These are phyloP conservation scores for Coniferiporia sulphurascens DNA, from an alignment of 1,284 basidiomycete species.

Conservation along the genomic window DNA sequence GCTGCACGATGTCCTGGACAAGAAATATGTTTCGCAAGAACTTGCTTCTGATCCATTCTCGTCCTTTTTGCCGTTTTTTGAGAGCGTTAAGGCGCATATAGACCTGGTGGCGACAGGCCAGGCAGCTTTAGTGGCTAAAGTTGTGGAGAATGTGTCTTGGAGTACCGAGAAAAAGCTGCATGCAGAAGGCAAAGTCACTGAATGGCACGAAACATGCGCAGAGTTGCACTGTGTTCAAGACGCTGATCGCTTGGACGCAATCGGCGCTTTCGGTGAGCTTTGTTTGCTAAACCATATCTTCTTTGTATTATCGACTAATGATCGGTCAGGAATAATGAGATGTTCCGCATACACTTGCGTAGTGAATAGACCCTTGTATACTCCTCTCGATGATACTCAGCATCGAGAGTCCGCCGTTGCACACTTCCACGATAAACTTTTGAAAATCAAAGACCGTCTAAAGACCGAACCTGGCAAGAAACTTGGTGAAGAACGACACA, in stretches of 20 bases:
- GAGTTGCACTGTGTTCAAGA: slow-evolving; percentile 93
- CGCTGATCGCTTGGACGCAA: slow-evolving; percentile 88
- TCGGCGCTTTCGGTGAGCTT: slow-evolving; percentile 79
- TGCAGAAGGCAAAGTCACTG: slow-evolving; percentile 47
- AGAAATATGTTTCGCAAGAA: slow-evolving; percentile 69
- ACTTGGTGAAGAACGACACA: slow-evolving; percentile 71
- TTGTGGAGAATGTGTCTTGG: slow-evolving; percentile 85
- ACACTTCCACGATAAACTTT: slow-evolving; percentile 86
- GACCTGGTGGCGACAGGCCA: slow-evolving; percentile 59
- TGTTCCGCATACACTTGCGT: slow-evolving; percentile 79
- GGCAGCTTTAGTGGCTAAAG: slow-evolving; percentile 48
- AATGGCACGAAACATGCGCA: slow-evolving; percentile 72
- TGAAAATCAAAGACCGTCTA: slow-evolving; percentile 68
- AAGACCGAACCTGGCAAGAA: slow-evolving; percentile 70
- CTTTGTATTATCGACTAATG: not conserved
- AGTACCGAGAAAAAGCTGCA: slow-evolving; percentile 75
- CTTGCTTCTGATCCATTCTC: slow-evolving; percentile 56
- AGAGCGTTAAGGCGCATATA: slow-evolving; percentile 36
- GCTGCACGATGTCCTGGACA: slow-evolving; percentile 86
- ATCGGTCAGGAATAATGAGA: slow-evolving; percentile 71
- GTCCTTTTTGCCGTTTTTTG: slow-evolving; percentile 68
- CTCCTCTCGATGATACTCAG: slow-evolving; percentile 45
- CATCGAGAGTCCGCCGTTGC: slow-evolving; percentile 60
- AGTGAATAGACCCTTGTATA: slow-evolving; percentile 66
- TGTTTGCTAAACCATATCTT: slow-evolving; percentile 3